A percentile compares a stretch with the other conserved stretches of the same genome.
Evolutionary conservation across 2,329 filamentous ascomycete genomes (phyloP).

Genomic region (Alternaria viburni): DNA sequence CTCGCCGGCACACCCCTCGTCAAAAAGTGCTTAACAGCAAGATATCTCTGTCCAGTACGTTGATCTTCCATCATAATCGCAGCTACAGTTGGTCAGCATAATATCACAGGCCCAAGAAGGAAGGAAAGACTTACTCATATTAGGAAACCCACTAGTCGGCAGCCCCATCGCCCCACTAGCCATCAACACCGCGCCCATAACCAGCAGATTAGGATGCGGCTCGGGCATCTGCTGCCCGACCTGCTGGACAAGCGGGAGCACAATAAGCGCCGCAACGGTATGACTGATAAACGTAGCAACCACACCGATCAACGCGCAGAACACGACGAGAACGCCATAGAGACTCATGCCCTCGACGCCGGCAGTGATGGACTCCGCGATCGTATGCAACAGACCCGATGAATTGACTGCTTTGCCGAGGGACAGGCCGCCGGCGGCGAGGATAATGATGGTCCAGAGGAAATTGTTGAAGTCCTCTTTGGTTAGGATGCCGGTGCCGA

Average conservation of each 20-base stretch:
- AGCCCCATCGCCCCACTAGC: conserved; percentile 97
- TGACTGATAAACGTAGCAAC: conserved; percentile 98
- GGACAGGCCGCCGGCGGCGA: conserved; percentile 89
- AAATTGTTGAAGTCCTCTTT: conserved; percentile 99
- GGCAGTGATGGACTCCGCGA: conserved; percentile 77
- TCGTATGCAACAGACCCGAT: conserved; percentile 87
- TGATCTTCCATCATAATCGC: conserved; percentile 99
- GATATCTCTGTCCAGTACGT: conserved; percentile 85
- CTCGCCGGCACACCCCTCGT: conserved; percentile 90
- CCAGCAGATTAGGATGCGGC: conserved; percentile 90
- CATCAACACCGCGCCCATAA: conserved; percentile 96
- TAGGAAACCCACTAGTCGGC: conserved; percentile 95
- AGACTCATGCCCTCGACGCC: conserved; percentile 79
- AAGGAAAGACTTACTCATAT: conserved; percentile 83
- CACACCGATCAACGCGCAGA: conserved; percentile 82
- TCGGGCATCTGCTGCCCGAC: conserved; percentile 84
- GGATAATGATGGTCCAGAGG: conserved; percentile 99
- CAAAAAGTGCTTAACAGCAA: conserved; percentile 92
- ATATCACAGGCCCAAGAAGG: too few relatives aligned
- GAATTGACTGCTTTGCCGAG: conserved; percentile 94
- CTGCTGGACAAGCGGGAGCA: conserved; percentile 86
- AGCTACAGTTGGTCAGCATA: too few relatives aligned
- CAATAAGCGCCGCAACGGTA: conserved; percentile 93
- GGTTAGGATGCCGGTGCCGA: conserved; percentile 92
- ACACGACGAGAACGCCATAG: conserved; percentile 86